Percentiles rank a stretch among this genome's conserved stretches.
Evolutionary conservation across 176 grass and related monocot genomes (phyloP).

Genomic region (Eremochloa ophiuroides): DNA sequence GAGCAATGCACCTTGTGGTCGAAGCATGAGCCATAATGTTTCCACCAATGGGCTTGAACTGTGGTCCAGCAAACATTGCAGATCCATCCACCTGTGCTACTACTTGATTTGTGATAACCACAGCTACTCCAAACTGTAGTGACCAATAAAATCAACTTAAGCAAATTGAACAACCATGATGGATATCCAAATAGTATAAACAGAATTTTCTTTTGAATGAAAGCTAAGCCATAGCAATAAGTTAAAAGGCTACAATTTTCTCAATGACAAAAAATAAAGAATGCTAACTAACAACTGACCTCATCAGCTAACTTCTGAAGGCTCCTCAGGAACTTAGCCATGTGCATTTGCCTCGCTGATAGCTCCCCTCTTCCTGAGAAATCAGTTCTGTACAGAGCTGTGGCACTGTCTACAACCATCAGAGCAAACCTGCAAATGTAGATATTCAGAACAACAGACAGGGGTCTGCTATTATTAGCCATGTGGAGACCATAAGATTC

Average conservation of each 20-base stretch:
- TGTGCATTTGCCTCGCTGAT: slow-evolving; percentile 97
- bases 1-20: slow-evolving; percentile 53
- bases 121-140: slow-evolving; percentile 87
- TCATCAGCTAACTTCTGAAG: slow-evolving; percentile 94
- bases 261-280: neutral
- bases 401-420: slow-evolving; percentile 97
- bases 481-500: neutral
- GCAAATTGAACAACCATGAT: neutral
- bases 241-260: neutral
- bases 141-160: slow-evolving; percentile 10
- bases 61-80: slow-evolving; percentile 91
- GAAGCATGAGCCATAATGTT: slow-evolving; percentile 99
- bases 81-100: slow-evolving; percentile 97
- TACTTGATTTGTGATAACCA: slow-evolving; percentile 99
- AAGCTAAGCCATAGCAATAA: neutral
- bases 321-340: slow-evolving; percentile 94
- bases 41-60: slow-evolving; percentile 85
- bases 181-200: neutral
- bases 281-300: slow-evolving; percentile 30
- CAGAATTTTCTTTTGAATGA: neutral
- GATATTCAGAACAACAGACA: slow-evolving; percentile 2
- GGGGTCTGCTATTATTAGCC: neutral
- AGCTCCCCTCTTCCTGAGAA: slow-evolving; percentile 95
- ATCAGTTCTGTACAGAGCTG: slow-evolving; percentile 90
- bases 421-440: slow-evolving; percentile 76